Conservation (phyloP, 352 stramenopile species). For the Achlya hypogyna region DNA sequence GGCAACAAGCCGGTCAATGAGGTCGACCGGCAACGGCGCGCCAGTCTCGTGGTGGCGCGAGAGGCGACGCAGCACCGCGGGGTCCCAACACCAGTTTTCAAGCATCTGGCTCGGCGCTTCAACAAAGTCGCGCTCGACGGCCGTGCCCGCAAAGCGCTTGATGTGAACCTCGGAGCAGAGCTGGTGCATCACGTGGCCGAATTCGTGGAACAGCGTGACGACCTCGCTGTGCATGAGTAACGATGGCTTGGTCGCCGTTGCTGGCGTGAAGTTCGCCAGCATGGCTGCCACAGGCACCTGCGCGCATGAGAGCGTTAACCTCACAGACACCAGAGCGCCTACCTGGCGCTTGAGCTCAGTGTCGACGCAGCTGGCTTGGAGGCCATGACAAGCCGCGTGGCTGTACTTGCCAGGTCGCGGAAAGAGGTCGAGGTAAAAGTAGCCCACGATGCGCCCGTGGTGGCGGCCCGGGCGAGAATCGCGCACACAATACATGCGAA, state of each 20-base stretch:
- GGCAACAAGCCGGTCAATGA: slow-evolving; percentile 72
- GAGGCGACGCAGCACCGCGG: slow-evolving; percentile 69
- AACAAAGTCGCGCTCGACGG: slow-evolving; percentile 82
- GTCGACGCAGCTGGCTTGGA: slow-evolving; percentile 71
- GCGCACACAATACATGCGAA: slow-evolving; percentile 80
- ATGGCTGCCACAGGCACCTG: slow-evolving; percentile 71
- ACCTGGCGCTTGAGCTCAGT: slow-evolving; percentile 43
- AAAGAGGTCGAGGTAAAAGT: slow-evolving; percentile 87
- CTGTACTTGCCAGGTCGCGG: slow-evolving; percentile 80
- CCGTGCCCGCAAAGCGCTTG: slow-evolving; percentile 61
- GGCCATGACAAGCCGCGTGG: slow-evolving; percentile 82
- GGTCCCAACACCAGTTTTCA: slow-evolving; percentile 88
- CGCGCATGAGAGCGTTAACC: background rate
- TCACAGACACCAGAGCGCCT: background rate
- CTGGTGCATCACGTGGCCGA: slow-evolving; percentile 86
- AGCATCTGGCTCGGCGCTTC: slow-evolving; percentile 89
- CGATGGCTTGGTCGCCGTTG: slow-evolving; percentile 67
- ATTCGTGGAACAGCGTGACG: slow-evolving; percentile 87
- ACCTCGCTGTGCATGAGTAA: slow-evolving; percentile 77
- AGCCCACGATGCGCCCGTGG: slow-evolving; percentile 46
- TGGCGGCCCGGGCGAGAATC: slow-evolving; percentile 47
- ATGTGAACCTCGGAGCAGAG: slow-evolving; percentile 78
- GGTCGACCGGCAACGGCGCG: slow-evolving; percentile 66
- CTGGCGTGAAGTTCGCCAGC: slow-evolving; percentile 85
- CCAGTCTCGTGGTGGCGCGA: slow-evolving; percentile 79